Percentiles rank a stretch among this genome's conserved stretches.
These are phyloP conservation scores for Artemisia tridentata DNA, from an alignment of 129 eudicot genomes.

Conservation along the genomic window DNA sequence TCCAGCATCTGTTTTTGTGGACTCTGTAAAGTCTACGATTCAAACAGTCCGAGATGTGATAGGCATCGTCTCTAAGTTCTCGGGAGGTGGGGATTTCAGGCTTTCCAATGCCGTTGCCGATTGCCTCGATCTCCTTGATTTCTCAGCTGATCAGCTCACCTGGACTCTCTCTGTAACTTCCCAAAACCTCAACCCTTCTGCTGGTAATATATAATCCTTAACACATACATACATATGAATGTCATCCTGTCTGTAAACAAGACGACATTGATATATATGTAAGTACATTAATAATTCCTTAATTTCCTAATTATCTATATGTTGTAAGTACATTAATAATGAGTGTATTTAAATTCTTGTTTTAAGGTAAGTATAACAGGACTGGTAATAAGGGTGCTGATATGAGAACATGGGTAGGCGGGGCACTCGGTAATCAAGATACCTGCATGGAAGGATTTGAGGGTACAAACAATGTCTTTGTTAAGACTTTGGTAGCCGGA, in stretches of 20 bases:
- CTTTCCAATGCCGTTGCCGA: conserved; percentile 65
- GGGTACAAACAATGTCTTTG: conserved; percentile 53
- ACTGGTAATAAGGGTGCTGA: conserved; percentile 65
- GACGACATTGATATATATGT: too few species aligned
- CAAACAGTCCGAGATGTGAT: conserved; percentile 49
- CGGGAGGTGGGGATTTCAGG: conserved; percentile 53
- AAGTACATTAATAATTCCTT: too few species aligned
- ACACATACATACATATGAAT: too few species aligned
- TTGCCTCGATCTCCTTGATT: conserved; percentile 82
- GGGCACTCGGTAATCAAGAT: conserved; percentile 76
- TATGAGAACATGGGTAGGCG: conserved; percentile 77
- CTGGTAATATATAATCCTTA: conserved; percentile 27
- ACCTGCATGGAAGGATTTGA: conserved; percentile 93
- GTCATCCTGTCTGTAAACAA: too few species aligned
- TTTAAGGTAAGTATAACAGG: conserved; percentile 40
- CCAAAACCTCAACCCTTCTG: conserved; percentile 38
- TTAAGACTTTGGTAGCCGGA: conserved; percentile 45
- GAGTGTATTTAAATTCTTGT: neutral
- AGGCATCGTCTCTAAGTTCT: conserved; percentile 46
- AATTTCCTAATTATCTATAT: too few species aligned
- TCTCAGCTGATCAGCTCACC: conserved; percentile 60
- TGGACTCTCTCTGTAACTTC: conserved; percentile 59
- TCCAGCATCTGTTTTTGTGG: conserved; percentile 56
- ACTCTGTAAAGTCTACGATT: conserved; percentile 50
- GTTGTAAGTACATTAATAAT: too few species aligned